Base-by-base conservation (phyloP, 371 early-diverging fungal species). In the Antonospora locustae region DNA sequence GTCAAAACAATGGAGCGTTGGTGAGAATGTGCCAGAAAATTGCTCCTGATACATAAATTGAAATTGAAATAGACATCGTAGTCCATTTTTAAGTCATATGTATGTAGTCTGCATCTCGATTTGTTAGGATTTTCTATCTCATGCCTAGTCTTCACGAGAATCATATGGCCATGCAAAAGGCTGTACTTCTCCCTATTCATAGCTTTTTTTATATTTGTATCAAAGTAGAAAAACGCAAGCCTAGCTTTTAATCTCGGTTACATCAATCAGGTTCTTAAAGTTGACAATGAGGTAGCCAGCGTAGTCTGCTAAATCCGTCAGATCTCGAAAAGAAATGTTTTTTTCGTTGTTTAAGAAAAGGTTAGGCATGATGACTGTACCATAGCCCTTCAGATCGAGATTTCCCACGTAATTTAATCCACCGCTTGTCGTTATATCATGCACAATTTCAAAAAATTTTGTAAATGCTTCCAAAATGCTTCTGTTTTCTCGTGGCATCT, bases 361-460 rank as follows among this genome's bases (percentile, higher is more conserved):
- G 24, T 64, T 64, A 1, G 69, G 69, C 69, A 69, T 69, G 51
- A 69, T 69, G 4, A 69, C 52, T 12, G 39, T 56, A 9, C 48
- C 39, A 14, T 62, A 52, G 12, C 70, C 70, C 14, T 53, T 41
- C 45, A 69, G 39, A 22, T 57, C 48, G 59, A 69, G 49, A 14
- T 65, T 60, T 11, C 40, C 25, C 1, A 38, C 36, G 23, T 55
- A 43, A 30, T 55, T 43, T 16, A 12, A 23, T 20, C 43, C 55
- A 12, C 46, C 34, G 16, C 47, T 14, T 2, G 50, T 61, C 7
- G 41, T 28, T 39, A 58, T 45, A 27, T 49, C 36, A 32, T 54
- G 49, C 19, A 65, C 49, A 1, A 51, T 28, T 27, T 46, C 44
- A 14, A 61, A 54, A 29, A 65, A 53, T 22, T 39, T 48, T 14